Evolutionary conservation across 1,284 basidiomycete genomes (phyloP), one percentile per base, ranked within the genome.

Genomic region (Apiotrichum akiyoshidainum): DNA sequence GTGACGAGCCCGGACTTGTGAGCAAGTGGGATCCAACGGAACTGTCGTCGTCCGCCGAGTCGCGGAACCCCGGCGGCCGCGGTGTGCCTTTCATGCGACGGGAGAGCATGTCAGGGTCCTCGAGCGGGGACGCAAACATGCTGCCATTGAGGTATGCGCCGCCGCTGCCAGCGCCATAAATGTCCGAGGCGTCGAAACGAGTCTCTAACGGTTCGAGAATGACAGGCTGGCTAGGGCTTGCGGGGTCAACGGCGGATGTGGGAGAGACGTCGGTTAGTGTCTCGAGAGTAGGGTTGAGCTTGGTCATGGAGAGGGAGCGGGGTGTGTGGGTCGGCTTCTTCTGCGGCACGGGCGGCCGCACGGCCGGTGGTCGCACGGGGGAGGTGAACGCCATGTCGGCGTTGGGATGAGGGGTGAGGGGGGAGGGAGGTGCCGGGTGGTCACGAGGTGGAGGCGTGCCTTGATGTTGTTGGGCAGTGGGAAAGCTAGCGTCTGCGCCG

Each of bases 101-200:
- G 17, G 35, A n/a, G 2, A 33, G 9, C 19, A 51, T 17, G 16
- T 45, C 40, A n/a, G 35, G n/a, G 33, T 52, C 56, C 6, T 57
- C 51, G 13, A 57, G 40, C 0, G 56, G 56, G 5, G 56, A 57
- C 46, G 39, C 46, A 39, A 33, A 37, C 46, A 54, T 47, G n/a
- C 13, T 22, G 5, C 19, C 37, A 11, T 40, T 35, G 14, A 39
- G 45, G 12, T 31, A 19, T 4, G n/a, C 21, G 19, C 31, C 10
- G 41, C 26, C 4, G 17, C 13, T 21, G 44, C n/a, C 22, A 11
- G 47, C 9, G 10, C 48, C 48, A 12, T 44, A n/a, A 26, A 55
- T 47, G 26, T 55, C 39, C 35, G 17, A 42, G 5, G 35, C 6
- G 37, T 51, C 49, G 33, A 40, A 40, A 4, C 46, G 40, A 14